These are phyloP conservation scores for Astragalus glycyphyllos DNA, from an alignment of 306 rosid species.

Conservation along the genomic window DNA sequence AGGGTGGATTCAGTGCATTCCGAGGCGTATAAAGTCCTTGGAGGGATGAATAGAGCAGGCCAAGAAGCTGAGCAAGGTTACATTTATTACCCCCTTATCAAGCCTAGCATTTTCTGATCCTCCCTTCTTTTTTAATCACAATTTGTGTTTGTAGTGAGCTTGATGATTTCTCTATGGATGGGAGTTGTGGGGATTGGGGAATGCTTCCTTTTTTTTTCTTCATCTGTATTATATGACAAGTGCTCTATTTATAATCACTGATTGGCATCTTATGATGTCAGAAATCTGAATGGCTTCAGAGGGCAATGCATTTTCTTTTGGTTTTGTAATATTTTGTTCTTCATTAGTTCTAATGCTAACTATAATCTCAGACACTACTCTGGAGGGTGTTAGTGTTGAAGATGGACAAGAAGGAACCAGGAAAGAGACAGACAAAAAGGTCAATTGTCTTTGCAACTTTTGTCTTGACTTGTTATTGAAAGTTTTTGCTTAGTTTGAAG, in stretches of 20 bases:
- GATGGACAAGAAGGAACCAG: conserved; percentile 59
- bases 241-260: conserved; percentile 21
- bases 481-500: conserved; percentile 41
- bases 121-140: no score
- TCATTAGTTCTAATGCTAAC: conserved; percentile 38
- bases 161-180: conserved; percentile 14
- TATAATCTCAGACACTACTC: conserved; percentile 49
- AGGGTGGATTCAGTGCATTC: conserved; percentile 97
- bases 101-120: neutral
- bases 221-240: neutral
- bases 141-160: neutral
- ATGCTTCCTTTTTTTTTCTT: neutral
- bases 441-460: conserved; percentile 40
- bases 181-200: conserved; percentile 13
- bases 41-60: conserved; percentile 97
- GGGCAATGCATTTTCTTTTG: conserved; percentile 28
- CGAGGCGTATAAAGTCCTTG: conserved; percentile 96
- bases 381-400: conserved; percentile 56
- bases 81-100: conserved; percentile 29
- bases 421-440: conserved; percentile 79
- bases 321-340: conserved; percentile 30
- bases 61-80: conserved; percentile 86
- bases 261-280: conserved; percentile 16
- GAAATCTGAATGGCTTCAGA: conserved; percentile 21
- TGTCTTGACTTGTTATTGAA: conserved; percentile 15